A percentile compares a stretch with the other conserved stretches of the same genome.
Evolutionary conservation across 306 rosid species (phyloP).

Genomic region (Luffa acutangula): DNA sequence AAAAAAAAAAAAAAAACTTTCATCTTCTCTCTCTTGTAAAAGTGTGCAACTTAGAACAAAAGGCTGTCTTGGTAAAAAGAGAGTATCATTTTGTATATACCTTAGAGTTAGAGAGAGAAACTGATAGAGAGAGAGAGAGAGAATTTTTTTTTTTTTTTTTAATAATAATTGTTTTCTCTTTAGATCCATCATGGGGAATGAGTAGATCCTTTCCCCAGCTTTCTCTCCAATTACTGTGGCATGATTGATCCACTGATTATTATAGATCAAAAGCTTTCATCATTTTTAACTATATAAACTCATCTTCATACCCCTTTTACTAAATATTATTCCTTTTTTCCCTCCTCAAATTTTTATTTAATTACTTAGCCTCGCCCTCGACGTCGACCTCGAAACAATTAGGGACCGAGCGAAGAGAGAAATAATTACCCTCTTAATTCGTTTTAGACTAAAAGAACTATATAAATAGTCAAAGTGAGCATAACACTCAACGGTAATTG

Average conservation of each 20-base stretch:
- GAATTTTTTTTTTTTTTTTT: slow-evolving; percentile 10
- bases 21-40: slow-evolving; percentile 40
- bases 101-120: not conserved
- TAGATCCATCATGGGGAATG: slow-evolving; percentile 28
- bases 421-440: too few relatives aligned
- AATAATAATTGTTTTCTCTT: not conserved
- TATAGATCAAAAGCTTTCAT: slow-evolving; percentile 11
- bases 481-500: too few relatives aligned
- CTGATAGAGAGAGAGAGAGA: slow-evolving; percentile 14
- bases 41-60: slow-evolving; percentile 17
- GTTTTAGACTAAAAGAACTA: too few relatives aligned
- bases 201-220: slow-evolving; percentile 28
- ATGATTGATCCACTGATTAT: slow-evolving; percentile 72
- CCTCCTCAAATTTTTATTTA: not conserved
- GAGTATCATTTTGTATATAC: slow-evolving; percentile 34
- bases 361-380: not conserved
- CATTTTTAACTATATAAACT: not conserved
- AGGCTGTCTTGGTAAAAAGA: slow-evolving; percentile 43
- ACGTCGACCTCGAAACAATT: too few relatives aligned
- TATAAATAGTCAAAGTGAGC: too few relatives aligned
- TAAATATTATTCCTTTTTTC: not conserved
- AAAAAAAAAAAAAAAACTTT: not conserved
- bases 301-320: not conserved
- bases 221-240: slow-evolving; percentile 46
- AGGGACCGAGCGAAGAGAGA: too few relatives aligned